phyloP scores from a whole-genome alignment of 768 basidiomycete genomes.

The Asterophora lycoperdoides region DNA sequence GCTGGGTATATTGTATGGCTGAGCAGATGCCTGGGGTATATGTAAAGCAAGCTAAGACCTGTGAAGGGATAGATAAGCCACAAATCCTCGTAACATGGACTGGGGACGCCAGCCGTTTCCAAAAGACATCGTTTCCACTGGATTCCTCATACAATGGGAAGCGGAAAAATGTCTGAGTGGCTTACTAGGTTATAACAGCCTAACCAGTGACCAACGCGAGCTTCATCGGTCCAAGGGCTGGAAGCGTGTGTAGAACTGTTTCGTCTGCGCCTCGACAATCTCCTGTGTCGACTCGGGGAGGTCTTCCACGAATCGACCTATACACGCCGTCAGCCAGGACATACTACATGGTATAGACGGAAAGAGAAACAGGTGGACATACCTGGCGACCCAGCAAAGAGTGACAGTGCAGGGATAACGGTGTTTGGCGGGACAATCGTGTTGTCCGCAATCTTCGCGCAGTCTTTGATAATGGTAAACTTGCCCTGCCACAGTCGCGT shows the following conservation, averaged over 20 bases:
- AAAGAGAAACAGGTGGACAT: conserved; percentile 14
- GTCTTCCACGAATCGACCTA: conserved; percentile 79
- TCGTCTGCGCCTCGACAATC: conserved; percentile 79
- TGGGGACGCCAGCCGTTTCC: too few species aligned
- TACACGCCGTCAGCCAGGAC: conserved; percentile 3
- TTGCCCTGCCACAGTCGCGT: conserved; percentile 61
- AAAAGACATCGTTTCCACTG: too few species aligned
- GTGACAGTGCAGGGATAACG: conserved; percentile 82
- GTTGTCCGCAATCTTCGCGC: conserved; percentile 84
- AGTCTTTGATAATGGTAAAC: conserved; percentile 95
- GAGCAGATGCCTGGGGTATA: not conserved
- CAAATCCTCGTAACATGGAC: too few species aligned
- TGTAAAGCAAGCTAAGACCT: not conserved
- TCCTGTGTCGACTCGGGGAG: conserved; percentile 95
- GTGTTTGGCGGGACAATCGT: conserved; percentile 89
- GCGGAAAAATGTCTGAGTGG: too few species aligned
- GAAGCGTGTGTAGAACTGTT: conserved; percentile 82
- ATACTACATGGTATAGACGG: not conserved
- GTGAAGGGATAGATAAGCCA: too few species aligned
- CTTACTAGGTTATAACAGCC: too few species aligned
- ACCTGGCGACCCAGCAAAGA: conserved; percentile 92
- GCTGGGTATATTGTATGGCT: not conserved
- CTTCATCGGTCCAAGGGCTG: conserved; percentile 47
- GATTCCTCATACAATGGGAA: too few species aligned
- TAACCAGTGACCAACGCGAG: not conserved